Base-by-base conservation (phyloP, 768 basidiomycete genomes). In the Porphyrellus cyaneotinctus region DNA sequence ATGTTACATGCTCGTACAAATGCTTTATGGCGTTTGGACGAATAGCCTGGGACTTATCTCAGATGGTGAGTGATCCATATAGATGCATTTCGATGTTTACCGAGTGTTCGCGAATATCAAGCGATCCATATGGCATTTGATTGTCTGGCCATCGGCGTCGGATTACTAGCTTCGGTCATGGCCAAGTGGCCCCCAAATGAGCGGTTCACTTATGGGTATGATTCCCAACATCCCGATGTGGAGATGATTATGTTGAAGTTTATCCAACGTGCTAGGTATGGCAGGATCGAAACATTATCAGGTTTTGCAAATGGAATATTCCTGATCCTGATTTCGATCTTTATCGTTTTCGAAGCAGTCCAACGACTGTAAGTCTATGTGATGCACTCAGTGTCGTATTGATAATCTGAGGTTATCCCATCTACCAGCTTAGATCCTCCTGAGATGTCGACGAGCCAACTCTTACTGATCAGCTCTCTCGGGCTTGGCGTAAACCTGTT, bases 91-190 rank as follows among this genome's bases (percentile, higher is more conserved):
- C 42, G 28, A 17, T 38, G 26, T 51, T 45, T 12, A 38, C 48
- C 53, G 45, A 57, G 9, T 47, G 39, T 45, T 51, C 6, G 17
- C 30, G 17, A 18, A 41, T 38, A n/a, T 46, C 23, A 58, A 98
- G 95, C 97, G 20, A 98, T 99, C 33, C 97, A 99, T 65, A 99
- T 98, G 97, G 91, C 93, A 12, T 99, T 99, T 61, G 97, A 99
- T 72, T 98, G 97, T 65, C 84, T 97, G 81, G 95, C 95, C 1
- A 92, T 99, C 47, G 93, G 84, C 0, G 91, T 99, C 47, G 97
- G 97, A 2, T 78, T 99, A 3, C 84, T 97, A 51, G 97, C 97
- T 6, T 95, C 91, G 10, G 90, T 99, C 6, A 98, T 98, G 88
- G 93, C 95, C 2, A 95, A 88, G 12, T 98, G 97, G 97, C 87